These are phyloP conservation scores for Rhododendron henanense DNA, from an alignment of 148 eudicot genomes.

Conservation along the genomic window DNA sequence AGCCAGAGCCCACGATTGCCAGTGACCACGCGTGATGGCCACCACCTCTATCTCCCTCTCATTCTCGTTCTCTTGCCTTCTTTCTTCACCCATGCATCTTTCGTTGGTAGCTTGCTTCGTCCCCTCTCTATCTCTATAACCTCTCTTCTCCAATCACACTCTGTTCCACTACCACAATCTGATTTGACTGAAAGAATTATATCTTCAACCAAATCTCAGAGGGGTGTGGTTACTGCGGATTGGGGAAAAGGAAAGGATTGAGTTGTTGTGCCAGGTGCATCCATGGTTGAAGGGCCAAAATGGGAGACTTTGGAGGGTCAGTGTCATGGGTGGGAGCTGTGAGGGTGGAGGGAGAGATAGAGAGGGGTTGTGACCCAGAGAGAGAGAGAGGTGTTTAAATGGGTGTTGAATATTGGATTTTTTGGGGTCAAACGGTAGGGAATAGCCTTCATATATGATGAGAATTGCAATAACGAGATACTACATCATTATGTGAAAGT, in stretches of 20 bases:
- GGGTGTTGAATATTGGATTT: neutral
- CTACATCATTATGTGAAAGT: neutral
- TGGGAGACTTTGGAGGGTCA: neutral
- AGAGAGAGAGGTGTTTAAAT: neutral
- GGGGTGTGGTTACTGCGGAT: too few relatives aligned
- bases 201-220: too few relatives aligned
- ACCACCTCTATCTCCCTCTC: neutral
- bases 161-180: too few relatives aligned
- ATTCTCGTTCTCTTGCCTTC: neutral
- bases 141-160: neutral
- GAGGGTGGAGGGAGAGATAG: neutral
- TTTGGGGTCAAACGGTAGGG: neutral
- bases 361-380: neutral
- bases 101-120: too few relatives aligned
- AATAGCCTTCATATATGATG: neutral
- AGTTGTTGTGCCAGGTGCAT: too few relatives aligned
- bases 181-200: too few relatives aligned
- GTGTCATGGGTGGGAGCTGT: neutral
- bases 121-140: neutral
- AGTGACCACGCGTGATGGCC: neutral
- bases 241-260: too few relatives aligned
- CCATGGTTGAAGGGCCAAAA: too few relatives aligned
- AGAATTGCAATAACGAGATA: neutral
- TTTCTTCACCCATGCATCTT: neutral
- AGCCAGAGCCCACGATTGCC: neutral